Conservation (phyloP, 495 filamentous ascomycete genomes). For the Lineolata rhizophorae region DNA sequence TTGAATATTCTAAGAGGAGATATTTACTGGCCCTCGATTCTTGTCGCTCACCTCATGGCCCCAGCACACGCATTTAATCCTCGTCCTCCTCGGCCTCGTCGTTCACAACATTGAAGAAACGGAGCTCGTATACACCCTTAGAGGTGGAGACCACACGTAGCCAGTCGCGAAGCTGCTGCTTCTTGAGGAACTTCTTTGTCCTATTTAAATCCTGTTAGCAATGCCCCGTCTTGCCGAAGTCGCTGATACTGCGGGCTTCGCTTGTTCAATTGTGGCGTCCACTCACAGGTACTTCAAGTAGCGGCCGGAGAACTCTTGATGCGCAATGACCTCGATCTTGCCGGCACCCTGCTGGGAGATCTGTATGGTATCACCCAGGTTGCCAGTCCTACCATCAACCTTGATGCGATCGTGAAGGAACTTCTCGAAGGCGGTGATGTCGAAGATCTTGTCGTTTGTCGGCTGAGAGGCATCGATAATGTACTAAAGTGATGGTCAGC, state of each 20-base stretch:
- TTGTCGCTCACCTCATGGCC: too few species aligned
- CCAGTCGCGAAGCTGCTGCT: slow-evolving; percentile 99
- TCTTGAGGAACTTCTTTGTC: slow-evolving; percentile 99
- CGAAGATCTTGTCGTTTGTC: slow-evolving; percentile 98
- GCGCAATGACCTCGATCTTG: slow-evolving; percentile 92
- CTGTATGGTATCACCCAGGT: slow-evolving; percentile 82
- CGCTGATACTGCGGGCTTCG: too few species aligned
- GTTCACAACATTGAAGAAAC: slow-evolving; percentile 99
- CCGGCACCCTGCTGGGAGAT: slow-evolving; percentile 83
- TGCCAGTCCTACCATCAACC: slow-evolving; percentile 91
- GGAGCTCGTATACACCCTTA: slow-evolving; percentile 94
- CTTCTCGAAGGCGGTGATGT: slow-evolving; percentile 95
- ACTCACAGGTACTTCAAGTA: slow-evolving; percentile 99
- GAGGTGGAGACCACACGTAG: slow-evolving; percentile 92
- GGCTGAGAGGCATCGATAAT: slow-evolving; percentile 97
- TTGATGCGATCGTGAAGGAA: slow-evolving; percentile 99
- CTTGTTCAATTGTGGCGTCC: slow-evolving; percentile 1
- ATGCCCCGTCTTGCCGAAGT: background rate
- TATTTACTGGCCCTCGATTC: too few species aligned
- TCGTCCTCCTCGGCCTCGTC: slow-evolving; percentile 94
- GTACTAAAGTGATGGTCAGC: slow-evolving; percentile 38
- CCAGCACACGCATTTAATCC: slow-evolving; percentile 75
- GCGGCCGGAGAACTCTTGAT: slow-evolving; percentile 92
- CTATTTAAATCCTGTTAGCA: slow-evolving; percentile 23
- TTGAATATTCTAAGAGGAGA: too few species aligned